Evolutionary conservation across 768 basidiomycete species (phyloP), one percentile per base, ranked within the genome.

Genomic region (Mrakia hoshinonis): DNA sequence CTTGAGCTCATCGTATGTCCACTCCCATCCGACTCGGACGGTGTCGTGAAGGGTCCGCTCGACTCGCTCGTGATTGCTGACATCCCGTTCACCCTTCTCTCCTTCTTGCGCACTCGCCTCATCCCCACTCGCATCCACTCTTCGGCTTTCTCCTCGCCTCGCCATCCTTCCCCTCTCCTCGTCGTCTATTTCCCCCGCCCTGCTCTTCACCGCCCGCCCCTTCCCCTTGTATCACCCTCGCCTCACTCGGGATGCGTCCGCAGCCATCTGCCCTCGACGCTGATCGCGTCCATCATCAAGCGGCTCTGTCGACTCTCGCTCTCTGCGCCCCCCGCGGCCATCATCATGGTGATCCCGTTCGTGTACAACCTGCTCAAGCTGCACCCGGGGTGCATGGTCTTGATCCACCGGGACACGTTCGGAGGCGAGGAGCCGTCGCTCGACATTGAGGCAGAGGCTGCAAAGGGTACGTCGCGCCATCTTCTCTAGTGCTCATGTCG

Each of bases 201-300:
- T n/a, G n/a, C n/a, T n/a, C n/a, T n/a, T n/a, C n/a, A n/a, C n/a
- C n/a, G n/a, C n/a, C n/a, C n/a, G n/a, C n/a, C n/a, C n/a, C n/a
- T n/a, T n/a, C n/a, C n/a, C n/a, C n/a, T n/a, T n/a, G n/a, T n/a
- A n/a, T n/a, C n/a, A n/a, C n/a, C n/a, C n/a, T n/a, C n/a, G n/a
- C n/a, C n/a, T n/a, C n/a, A n/a, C n/a, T n/a, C n/a, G n/a, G n/a
- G n/a, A n/a, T n/a, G n/a, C 31, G 20, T 34, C 38, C 15, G 12
- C 77, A 89, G 92, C 4, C 92, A 94, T 80, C 83, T 99, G 18
- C 92, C 96, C 2, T 86, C 91, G 0, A 85, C 89, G 1, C 84
- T 98, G n/a, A 84, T 98, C 29, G 95, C 95, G 9, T 92, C 95
- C 0, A 98, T 98, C 79, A 83, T 96, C 76, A 98, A 98, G 79